phyloP scores from a whole-genome alignment of 352 stramenopile species.

The Pythium aquatile region DNA sequence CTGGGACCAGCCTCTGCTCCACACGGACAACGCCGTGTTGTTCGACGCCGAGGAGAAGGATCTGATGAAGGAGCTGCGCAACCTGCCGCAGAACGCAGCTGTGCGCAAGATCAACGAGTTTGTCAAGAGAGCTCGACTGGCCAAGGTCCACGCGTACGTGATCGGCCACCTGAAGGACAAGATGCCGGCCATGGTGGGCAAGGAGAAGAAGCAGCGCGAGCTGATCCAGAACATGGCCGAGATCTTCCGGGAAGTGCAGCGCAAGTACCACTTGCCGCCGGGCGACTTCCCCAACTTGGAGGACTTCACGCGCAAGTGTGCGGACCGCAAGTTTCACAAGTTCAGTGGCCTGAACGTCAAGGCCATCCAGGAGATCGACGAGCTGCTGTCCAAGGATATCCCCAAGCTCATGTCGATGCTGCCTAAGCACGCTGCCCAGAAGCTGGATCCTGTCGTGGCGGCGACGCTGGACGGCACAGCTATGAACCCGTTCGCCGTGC shows the following conservation, averaged over 20 bases:
- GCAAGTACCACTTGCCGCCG: constrained; percentile 95
- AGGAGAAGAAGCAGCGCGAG: constrained; percentile 97
- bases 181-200: constrained; percentile 97
- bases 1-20: constrained; percentile 90
- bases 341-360: constrained; percentile 93
- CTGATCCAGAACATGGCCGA: constrained; percentile 94
- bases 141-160: constrained; percentile 97
- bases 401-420: constrained; percentile 88
- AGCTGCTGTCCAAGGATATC: constrained; percentile 97
- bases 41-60: constrained; percentile 97
- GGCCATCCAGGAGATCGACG: constrained; percentile 97
- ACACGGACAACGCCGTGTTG: constrained; percentile 90
- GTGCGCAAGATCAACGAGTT: constrained; percentile 95
- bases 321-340: constrained; percentile 88
- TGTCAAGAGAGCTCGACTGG: constrained; percentile 93
- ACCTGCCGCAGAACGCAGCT: constrained; percentile 95
- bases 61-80: constrained; percentile 95
- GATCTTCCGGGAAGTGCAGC: constrained; percentile 96
- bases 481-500: constrained; percentile 37
- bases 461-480: constrained; percentile 12
- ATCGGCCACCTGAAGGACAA: constrained; percentile 95
- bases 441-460: constrained; percentile 5
- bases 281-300: constrained; percentile 94
- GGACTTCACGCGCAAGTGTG: constrained; percentile 81
- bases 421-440: constrained; percentile 52